phyloP scores from a whole-genome alignment of 306 rosid species.

The Hippophae tibetana region DNA sequence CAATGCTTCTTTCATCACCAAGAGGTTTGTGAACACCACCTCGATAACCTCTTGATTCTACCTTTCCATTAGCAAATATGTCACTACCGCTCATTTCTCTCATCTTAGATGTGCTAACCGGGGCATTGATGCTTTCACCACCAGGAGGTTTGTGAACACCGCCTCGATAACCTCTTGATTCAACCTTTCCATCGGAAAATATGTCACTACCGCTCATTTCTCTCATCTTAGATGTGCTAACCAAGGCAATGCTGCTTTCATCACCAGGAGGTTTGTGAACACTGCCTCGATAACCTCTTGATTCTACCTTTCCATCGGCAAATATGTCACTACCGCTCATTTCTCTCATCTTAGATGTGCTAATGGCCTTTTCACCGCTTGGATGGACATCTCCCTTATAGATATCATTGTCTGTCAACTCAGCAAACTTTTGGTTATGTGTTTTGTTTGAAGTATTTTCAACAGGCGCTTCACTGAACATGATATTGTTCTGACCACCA shows the following conservation, averaged over 20 bases:
- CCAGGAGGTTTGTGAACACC: constrained; percentile 92
- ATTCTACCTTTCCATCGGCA: constrained; percentile 66
- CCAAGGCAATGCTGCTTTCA: constrained; percentile 79
- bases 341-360: constrained; percentile 83
- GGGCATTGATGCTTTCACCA: constrained; percentile 78
- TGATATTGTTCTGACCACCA: constrained; percentile 84
- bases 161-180: constrained; percentile 53
- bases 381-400: constrained; percentile 66
- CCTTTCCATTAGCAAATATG: constrained; percentile 81
- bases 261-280: constrained; percentile 92
- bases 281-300: constrained; percentile 61
- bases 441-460: constrained; percentile 62
- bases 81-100: constrained; percentile 14
- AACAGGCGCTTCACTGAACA: constrained; percentile 70
- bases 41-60: constrained; percentile 50
- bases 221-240: constrained; percentile 77
- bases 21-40: constrained; percentile 88
- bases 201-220: constrained; percentile 91
- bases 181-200: constrained; percentile 71
- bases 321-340: constrained; percentile 88
- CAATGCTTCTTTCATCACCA: constrained; percentile 88
- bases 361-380: constrained; percentile 70
- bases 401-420: constrained; percentile 72
- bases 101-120: constrained; percentile 59
- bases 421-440: constrained; percentile 79